Evolutionary conservation across 495 filamentous ascomycete genomes (phyloP).

Genomic region (Chaetomium fimeti): DNA sequence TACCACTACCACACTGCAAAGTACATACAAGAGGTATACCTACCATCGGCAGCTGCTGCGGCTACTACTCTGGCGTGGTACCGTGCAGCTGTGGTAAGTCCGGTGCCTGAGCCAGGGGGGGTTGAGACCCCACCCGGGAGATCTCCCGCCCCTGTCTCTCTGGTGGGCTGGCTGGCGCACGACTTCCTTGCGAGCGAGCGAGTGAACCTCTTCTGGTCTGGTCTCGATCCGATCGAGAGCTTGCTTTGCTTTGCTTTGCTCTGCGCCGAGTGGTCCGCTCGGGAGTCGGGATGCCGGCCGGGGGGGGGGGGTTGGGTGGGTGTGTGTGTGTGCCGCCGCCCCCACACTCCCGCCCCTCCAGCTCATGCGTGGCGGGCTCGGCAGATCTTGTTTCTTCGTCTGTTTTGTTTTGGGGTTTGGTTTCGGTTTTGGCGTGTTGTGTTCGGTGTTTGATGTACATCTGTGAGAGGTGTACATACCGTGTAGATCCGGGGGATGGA

Average conservation of each 20-base stretch:
- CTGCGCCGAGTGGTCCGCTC: neutral
- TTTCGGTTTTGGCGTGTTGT: neutral
- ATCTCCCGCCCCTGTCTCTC: neutral
- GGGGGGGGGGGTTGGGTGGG: no score
- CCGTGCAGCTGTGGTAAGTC: neutral
- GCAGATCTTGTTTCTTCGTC: conserved; percentile 11
- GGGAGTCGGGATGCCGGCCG: neutral
- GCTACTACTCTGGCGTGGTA: neutral
- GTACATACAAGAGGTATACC: no score
- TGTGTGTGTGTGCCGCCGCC: no score
- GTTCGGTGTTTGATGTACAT: no score
- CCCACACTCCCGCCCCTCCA: neutral
- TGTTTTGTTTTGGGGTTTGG: neutral
- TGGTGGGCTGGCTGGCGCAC: neutral
- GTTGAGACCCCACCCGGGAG: neutral
- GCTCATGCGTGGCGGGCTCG: neutral
- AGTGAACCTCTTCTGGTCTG: no score
- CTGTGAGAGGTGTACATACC: no score
- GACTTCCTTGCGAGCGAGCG: no score
- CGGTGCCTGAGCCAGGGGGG: neutral
- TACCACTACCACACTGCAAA: no score
- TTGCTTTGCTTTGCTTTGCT: neutral
- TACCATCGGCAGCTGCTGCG: no score
- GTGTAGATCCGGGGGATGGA: no score
- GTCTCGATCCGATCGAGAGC: no score